A percentile compares a stretch with the other conserved stretches of the same genome.
phyloP scores from a whole-genome alignment of 345 rosid genomes.

The Citrus inodora region DNA sequence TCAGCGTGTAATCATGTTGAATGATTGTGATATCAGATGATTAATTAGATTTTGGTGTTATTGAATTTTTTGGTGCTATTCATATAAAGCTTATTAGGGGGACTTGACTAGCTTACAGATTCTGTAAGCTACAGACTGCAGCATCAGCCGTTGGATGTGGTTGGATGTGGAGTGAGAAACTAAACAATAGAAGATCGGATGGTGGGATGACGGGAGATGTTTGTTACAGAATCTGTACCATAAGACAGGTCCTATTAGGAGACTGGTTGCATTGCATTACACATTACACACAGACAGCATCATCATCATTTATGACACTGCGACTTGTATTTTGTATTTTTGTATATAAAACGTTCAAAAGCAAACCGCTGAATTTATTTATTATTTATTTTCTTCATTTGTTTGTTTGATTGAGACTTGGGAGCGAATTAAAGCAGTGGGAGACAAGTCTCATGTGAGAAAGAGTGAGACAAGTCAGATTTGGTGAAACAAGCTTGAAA shows the following conservation, averaged over 20 bases:
- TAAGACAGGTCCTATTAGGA: too few relatives aligned
- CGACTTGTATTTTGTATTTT: too few relatives aligned
- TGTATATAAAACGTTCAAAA: neutral
- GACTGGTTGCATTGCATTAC: neutral
- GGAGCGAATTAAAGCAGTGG: neutral
- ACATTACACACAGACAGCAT: neutral
- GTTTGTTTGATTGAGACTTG: neutral
- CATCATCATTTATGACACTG: neutral
- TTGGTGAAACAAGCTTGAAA: conserved; percentile 21
- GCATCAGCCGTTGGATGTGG: too few relatives aligned
- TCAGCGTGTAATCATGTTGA: neutral
- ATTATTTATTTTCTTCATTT: neutral
- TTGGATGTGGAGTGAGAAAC: too few relatives aligned
- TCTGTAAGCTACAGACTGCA: too few relatives aligned
- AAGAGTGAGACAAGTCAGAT: neutral
- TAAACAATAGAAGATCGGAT: too few relatives aligned
- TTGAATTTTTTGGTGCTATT: neutral
- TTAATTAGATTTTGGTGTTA: neutral
- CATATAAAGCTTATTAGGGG: neutral
- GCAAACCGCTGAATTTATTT: neutral
- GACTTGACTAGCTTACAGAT: too few relatives aligned
- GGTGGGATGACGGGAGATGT: too few relatives aligned
- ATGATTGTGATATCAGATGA: neutral
- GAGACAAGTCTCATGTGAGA: neutral
- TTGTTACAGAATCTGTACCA: too few relatives aligned